Evolutionary conservation across 306 rosid species (phyloP), one percentile per base, ranked within the genome.

Genomic region (Corylus americana): DNA sequence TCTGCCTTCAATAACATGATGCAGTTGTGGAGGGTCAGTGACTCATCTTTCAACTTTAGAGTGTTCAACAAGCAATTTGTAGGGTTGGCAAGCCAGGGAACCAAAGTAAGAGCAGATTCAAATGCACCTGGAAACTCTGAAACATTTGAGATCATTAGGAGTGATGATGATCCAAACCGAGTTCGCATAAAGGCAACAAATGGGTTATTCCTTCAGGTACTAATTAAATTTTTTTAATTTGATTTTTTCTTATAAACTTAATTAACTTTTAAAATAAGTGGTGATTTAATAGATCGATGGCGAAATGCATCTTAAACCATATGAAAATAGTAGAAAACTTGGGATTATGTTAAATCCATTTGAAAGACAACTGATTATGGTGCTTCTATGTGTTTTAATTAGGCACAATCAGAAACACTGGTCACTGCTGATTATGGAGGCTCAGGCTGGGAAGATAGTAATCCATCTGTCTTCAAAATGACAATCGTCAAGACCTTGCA

Each of bases 11-110:
- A 4, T 13, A 35, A 49, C 44, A 3, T 10, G 31, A 37, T 35
- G 68, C 88, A 91, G 96, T 55, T 91, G 81, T 89, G 96, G 96
- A 86, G 96, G 80, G 82, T 87, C 74, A 73, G 79, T 39, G 93
- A 87, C 22, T 42, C 91, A 1, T 10, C 83, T 35, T 91, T 87
- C 88, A 87, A 89, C 76, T 86, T 91, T 4, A 84, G 96, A 75
- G 91, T 83, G 73, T 70, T 80, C 7, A 79, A 80, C 81, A 91
- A 87, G 83, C 85, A 88, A 49, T 91, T 89, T 74, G 55, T 86
- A 42, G 81, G 91, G 47, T 75, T 87, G 83, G 58, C 61, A n/a
- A 53, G 37, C 55, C 48, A 78, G 77, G 80, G 80, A 57, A 79
- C 22, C 84, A 47, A 51, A 0, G 11, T 83, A 16, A 82, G 74